These are phyloP conservation scores for Meredithiella fracta DNA, from an alignment of 2,329 filamentous ascomycete genomes.

Conservation along the genomic window DNA sequence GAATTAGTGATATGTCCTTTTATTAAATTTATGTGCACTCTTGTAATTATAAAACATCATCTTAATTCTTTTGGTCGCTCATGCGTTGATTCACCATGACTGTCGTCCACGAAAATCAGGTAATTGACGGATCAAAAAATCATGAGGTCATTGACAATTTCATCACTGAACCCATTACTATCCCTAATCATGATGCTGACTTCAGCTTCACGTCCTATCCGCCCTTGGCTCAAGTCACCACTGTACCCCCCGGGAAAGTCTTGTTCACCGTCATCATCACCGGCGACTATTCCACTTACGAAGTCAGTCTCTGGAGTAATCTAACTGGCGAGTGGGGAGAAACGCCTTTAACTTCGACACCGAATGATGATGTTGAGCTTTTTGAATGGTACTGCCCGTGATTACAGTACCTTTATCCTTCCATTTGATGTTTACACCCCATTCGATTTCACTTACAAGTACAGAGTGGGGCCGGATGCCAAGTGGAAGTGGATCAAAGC, in stretches of 20 bases:
- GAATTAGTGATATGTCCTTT: too few relatives aligned
- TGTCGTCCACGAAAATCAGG: background rate
- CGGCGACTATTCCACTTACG: constrained; percentile 41
- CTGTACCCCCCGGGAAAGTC: constrained; percentile 32
- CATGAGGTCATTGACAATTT: background rate
- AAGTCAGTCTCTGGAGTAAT: constrained; percentile 53
- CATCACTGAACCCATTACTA: constrained; percentile 2
- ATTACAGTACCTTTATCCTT: constrained; percentile 10
- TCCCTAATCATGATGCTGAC: constrained; percentile 1
- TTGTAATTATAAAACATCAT: too few relatives aligned
- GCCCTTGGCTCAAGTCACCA: constrained; percentile 58
- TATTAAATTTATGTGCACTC: too few relatives aligned
- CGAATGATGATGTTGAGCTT: background rate
- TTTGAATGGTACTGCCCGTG: too few relatives aligned
- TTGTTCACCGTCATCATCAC: constrained; percentile 55
- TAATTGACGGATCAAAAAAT: constrained; percentile 8
- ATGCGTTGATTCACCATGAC: too few relatives aligned
- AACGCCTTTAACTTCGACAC: constrained; percentile 21
- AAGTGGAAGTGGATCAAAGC: constrained; percentile 59
- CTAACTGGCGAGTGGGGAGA: constrained; percentile 40
- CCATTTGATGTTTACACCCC: background rate
- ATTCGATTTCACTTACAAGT: constrained; percentile 50
- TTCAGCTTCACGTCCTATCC: constrained; percentile 35
- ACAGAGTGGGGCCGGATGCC: constrained; percentile 33
- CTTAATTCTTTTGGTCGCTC: too few relatives aligned